Evolutionary conservation across 768 basidiomycete genomes (phyloP), one percentile per base, ranked within the genome.

Genomic region (Pleurotus salmoneostramineus): DNA sequence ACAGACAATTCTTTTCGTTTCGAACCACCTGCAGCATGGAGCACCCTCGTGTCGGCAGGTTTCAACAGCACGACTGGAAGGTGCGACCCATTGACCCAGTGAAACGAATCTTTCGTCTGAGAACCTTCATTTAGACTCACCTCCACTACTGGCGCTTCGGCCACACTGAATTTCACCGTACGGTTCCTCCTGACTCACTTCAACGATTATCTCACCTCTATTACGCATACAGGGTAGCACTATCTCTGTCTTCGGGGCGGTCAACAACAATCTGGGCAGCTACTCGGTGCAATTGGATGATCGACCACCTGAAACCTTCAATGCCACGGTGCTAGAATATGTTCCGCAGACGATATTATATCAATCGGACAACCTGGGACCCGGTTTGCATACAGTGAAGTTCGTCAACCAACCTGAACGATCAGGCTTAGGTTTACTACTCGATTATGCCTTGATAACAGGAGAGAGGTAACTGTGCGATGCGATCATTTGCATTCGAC

Each of bases 361-460:
- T 31, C 43, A 27, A 15, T 51, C 58, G 17, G 45, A 45, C 44
- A 56, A 59, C 51, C 54, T 59, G 6, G 58, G 58, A 4, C 50
- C 58, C 35, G 58, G 58, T 1, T 10, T n/a, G 4, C 58, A 59
- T 27, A 21, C 31, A 4, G 17, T 59, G 3, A 56, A 44, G 31
- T 6, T 59, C 10, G 44, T 36, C 10, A 59, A 59, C 27, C n/a
- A 36, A 32, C 58, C 58, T 2, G n/a, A 36, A 10, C 14, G 10
- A 5, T 14, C 32, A 4, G 54, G 54, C 6, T 42, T 56, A 56
- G 54, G 42, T 15, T 17, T 59, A 35, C 21, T 37, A 12, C 37
- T 59, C 10, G 58, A 59, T 45, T 59, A 43, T 59, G 58, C 58
- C n/a, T n/a, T 47, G 21, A 42, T 59, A 6, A 37, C 40, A 11